phyloP scores from a whole-genome alignment of 202 grass and related monocot species.

The Panicum hallii region DNA sequence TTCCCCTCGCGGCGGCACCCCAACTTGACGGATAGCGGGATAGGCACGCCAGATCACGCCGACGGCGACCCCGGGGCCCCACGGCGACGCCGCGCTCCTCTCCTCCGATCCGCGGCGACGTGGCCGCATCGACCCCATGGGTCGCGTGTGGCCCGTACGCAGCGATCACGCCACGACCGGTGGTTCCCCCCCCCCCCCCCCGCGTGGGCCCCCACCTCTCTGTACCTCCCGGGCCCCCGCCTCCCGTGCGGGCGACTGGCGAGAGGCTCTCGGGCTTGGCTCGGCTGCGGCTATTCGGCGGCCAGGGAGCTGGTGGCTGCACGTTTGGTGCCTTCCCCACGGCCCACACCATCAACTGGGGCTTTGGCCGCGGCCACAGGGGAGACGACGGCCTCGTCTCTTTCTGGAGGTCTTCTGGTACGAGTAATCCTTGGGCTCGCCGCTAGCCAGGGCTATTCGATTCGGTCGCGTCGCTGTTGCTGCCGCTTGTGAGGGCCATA shows the following conservation, averaged over 20 bases:
- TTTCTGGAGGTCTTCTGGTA: background rate
- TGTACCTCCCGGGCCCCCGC: conserved; percentile 35
- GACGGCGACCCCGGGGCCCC: conserved; percentile 45
- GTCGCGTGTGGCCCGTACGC: conserved; percentile 45
- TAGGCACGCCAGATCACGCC: conserved; percentile 50
- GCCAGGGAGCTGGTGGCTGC: conserved; percentile 14
- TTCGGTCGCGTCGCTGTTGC: conserved; percentile 32
- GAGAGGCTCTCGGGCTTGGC: background rate
- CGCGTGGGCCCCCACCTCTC: conserved; percentile 4
- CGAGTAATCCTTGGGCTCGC: background rate
- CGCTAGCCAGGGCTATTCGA: background rate
- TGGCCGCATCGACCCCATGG: conserved; percentile 52
- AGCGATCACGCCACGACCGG: conserved; percentile 13
- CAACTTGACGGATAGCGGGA: background rate
- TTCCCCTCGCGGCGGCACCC: background rate
- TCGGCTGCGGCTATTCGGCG: conserved; percentile 29
- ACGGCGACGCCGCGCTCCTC: background rate
- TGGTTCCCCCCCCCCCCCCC: background rate
- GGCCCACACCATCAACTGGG: background rate
- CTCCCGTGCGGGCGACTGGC: conserved; percentile 9
- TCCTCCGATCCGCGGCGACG: conserved; percentile 31
- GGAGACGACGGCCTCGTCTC: conserved; percentile 8
- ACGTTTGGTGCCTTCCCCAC: conserved; percentile 14
- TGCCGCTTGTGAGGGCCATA: conserved; percentile 4
- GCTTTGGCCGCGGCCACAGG: background rate